Base-by-base conservation (phyloP, 139 green algal genomes). In the Haematococcus lacustris region DNA sequence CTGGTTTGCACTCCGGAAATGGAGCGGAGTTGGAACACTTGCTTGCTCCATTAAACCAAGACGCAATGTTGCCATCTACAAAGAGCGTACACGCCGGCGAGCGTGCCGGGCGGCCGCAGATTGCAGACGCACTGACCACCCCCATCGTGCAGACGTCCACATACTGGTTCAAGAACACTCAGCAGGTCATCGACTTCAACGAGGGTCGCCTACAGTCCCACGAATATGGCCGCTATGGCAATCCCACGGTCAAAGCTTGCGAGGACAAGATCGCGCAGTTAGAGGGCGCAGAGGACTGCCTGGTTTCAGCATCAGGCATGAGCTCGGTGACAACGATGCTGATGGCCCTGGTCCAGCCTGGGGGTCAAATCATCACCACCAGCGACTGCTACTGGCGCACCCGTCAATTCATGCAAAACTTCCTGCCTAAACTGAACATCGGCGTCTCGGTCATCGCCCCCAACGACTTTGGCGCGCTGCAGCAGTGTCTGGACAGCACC, bases 331-430 rank as follows among this genome's bases (percentile, higher is more conserved):
- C 93, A n/a, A 98, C 89, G 23, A 98, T 99, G 96, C 88, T 99
- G 72, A 85, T 99, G 59, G 88, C 96, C n/a, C 86, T 99, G 28
- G 93, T 99, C 28, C 96, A 94, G 0, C 82, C 89, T 28, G 91
- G 91, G 2, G 96, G 96, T 3, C 94, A 99, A 87, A 98, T 99
- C 73, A 87, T 99, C 6, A 99, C 95, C 39, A 99, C 96, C 38
- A 97, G 90, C n/a, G 96, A 99, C 83, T 99, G 96, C 87, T 99
- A 99, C 84, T 87, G 95, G 39, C 88, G 95, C 51, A 99, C 95
- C 9, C 89, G 95, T 1, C 79, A 85, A 65, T 99, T 99, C 83
- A 98, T 99, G 62, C 91, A 97, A 82, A 97, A 92, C 28, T 84
- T 98, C 53, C 83, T 99, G 75, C 95, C 94, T 51, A 98, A 98